A percentile compares a stretch with the other conserved stretches of the same genome.
phyloP scores from a whole-genome alignment of 2,329 filamentous ascomycete genomes.

The Ophiostoma ulmi region DNA sequence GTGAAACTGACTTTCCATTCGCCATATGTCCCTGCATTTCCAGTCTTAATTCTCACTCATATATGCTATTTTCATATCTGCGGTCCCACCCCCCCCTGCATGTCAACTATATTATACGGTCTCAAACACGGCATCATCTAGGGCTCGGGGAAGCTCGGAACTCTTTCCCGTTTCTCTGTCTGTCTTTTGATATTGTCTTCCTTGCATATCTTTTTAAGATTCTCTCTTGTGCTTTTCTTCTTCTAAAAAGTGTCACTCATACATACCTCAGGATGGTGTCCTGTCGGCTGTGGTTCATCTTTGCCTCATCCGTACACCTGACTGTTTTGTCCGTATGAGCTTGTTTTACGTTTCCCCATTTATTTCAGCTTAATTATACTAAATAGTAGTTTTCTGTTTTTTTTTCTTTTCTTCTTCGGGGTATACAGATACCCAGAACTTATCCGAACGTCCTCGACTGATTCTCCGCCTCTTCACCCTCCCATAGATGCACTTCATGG shows the following conservation, averaged over 20 bases:
- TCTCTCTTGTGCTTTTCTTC: background rate
- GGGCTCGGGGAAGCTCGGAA: background rate
- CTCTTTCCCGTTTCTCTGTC: background rate
- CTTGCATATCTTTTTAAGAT: background rate
- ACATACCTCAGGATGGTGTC: background rate
- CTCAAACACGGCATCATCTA: background rate
- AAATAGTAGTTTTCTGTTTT: background rate
- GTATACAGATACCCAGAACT: background rate
- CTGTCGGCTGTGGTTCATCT: background rate
- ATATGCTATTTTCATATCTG: background rate
- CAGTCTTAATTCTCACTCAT: background rate
- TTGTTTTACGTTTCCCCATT: background rate
- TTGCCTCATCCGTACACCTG: background rate
- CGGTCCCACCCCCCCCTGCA: background rate
- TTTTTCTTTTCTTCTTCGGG: background rate
- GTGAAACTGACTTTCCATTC: background rate
- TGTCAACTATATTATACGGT: background rate
- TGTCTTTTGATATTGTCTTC: background rate
- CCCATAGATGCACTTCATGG: background rate
- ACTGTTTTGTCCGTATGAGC: background rate
- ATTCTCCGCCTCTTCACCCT: conserved; percentile 9
- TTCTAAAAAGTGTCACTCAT: background rate
- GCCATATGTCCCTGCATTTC: background rate
- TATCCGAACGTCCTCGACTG: background rate
- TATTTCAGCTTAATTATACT: background rate